These are phyloP conservation scores for Talaromyces atroroseus DNA, from an alignment of 2,329 filamentous ascomycete species.

Conservation along the genomic window DNA sequence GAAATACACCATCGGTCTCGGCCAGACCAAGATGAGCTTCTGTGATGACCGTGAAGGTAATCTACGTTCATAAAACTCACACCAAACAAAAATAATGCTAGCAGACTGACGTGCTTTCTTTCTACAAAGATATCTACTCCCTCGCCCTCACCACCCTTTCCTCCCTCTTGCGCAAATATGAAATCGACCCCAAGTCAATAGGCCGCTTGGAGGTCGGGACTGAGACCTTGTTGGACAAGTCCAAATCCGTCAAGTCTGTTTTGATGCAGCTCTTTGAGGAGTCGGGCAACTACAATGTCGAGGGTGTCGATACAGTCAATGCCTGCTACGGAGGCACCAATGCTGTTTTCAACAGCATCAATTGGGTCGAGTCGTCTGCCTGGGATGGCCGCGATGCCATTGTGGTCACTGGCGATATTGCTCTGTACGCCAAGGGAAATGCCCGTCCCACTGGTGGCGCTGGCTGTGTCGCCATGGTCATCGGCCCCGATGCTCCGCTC, in stretches of 20 bases:
- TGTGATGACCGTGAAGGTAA: constrained; percentile 83
- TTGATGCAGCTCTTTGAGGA: constrained; percentile 76
- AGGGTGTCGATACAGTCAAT: constrained; percentile 78
- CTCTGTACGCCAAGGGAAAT: constrained; percentile 76
- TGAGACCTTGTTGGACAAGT: constrained; percentile 82
- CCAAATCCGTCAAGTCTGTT: constrained; percentile 84
- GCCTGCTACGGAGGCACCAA: constrained; percentile 85
- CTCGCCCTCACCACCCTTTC: constrained; percentile 72
- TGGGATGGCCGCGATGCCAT: constrained; percentile 81
- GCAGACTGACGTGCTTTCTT: constrained; percentile 3
- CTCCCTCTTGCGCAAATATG: constrained; percentile 75
- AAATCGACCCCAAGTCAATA: constrained; percentile 70
- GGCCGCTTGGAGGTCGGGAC: constrained; percentile 80
- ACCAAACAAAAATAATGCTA: not conserved
- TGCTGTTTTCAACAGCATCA: constrained; percentile 74
- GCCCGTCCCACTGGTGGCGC: constrained; percentile 77
- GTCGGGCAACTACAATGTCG: constrained; percentile 71
- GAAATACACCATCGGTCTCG: constrained; percentile 87
- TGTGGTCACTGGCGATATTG: constrained; percentile 76
- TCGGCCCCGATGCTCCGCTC: constrained; percentile 72
- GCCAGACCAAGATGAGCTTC: constrained; percentile 89
- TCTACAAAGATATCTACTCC: constrained; percentile 75
- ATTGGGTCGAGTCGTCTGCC: constrained; percentile 80
- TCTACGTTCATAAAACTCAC: constrained; percentile 16
- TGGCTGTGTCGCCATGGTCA: constrained; percentile 70